phyloP scores from a whole-genome alignment of 805 yeast species.

The Candida andamanensis region DNA sequence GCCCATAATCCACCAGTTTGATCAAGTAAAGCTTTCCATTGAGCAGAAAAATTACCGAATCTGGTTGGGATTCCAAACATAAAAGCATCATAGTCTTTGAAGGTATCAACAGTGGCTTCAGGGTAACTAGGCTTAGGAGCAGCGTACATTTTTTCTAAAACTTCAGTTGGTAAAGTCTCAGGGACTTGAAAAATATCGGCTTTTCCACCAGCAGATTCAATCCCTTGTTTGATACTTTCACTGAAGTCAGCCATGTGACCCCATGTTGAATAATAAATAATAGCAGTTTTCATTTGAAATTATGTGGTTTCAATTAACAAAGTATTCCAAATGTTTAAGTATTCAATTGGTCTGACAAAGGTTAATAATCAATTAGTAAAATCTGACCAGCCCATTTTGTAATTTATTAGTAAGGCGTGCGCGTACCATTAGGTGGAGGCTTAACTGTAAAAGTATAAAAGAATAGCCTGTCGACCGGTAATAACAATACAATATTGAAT shows the following conservation, averaged over 20 bases:
- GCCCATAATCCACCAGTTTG: conserved; percentile 80
- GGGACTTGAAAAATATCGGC: conserved; percentile 76
- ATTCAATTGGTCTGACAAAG: background rate
- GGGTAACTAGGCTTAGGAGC: conserved; percentile 50
- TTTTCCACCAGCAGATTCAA: conserved; percentile 54
- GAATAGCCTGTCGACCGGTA: background rate
- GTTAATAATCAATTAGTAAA: background rate
- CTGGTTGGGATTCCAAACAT: conserved; percentile 85
- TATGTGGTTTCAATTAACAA: background rate
- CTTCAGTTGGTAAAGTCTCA: conserved; percentile 66
- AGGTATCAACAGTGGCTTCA: conserved; percentile 53
- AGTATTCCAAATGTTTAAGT: background rate
- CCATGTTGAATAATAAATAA: conserved; percentile 75
- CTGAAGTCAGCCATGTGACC: conserved; percentile 74
- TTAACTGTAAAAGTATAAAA: too few species aligned
- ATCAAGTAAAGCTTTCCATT: conserved; percentile 73
- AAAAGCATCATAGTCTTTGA: conserved; percentile 70
- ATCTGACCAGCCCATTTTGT: background rate
- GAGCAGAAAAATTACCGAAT: conserved; percentile 77
- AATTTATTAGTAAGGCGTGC: background rate
- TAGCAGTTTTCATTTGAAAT: conserved; percentile 50
- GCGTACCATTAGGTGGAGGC: background rate
- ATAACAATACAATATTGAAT: background rate
- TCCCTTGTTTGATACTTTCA: conserved; percentile 62
- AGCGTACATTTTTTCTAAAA: conserved; percentile 54